Evolutionary conservation across 257 asterid species (phyloP).

Genomic region (Orobanche coerulescens): DNA sequence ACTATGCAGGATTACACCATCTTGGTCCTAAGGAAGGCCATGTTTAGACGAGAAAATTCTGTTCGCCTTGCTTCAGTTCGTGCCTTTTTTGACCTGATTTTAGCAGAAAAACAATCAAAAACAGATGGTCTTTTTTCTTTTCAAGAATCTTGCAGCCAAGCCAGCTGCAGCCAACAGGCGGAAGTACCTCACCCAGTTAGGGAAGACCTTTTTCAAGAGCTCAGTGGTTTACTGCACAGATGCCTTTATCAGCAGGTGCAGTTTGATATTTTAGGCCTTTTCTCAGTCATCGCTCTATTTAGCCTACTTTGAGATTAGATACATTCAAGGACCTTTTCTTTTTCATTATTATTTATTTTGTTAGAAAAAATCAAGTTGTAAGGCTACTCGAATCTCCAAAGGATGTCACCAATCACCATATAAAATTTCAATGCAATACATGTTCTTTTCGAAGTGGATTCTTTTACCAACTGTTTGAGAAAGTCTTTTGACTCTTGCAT

Average conservation of each 20-base stretch:
- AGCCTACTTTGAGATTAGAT: neutral
- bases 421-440: neutral
- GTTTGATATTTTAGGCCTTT: constrained; percentile 13
- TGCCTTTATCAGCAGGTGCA: constrained; percentile 84
- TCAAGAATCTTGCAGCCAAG: constrained; percentile 91
- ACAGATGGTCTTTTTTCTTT: constrained; percentile 49
- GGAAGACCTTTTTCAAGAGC: constrained; percentile 64
- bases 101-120: constrained; percentile 54
- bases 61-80: constrained; percentile 66
- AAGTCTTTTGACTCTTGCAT: neutral
- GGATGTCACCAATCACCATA: neutral
- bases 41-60: constrained; percentile 75
- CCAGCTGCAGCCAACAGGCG: constrained; percentile 83
- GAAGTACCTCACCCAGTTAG: constrained; percentile 36
- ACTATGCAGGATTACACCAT: constrained; percentile 57
- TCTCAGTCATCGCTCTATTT: neutral
- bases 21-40: constrained; percentile 75
- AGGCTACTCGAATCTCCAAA: neutral
- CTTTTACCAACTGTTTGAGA: neutral
- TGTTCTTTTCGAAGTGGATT: constrained; percentile 9
- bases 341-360: too few species aligned
- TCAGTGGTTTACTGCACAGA: constrained; percentile 77
- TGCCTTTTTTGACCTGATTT: constrained; percentile 61
- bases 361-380: neutral
- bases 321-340: neutral